Evolutionary conservation across 1,139 yeast species (phyloP).

Genomic region (Pneumocystis murina): DNA sequence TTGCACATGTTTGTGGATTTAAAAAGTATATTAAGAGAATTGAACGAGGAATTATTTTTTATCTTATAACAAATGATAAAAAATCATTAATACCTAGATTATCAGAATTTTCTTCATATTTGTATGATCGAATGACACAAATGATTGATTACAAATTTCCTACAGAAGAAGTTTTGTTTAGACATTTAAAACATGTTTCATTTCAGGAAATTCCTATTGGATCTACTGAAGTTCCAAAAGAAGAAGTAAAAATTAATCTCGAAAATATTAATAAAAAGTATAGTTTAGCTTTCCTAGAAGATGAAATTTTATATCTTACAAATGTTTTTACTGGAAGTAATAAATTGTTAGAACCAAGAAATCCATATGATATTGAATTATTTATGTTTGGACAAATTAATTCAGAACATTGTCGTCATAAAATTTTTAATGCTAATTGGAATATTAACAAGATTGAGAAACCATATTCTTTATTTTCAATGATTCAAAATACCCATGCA

Average conservation of each 20-base stretch:
- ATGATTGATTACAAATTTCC: slow-evolving; percentile 40
- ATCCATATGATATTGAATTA: slow-evolving; percentile 94
- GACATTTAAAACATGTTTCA: slow-evolving; percentile 72
- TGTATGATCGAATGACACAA: slow-evolving; percentile 95
- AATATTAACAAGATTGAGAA: slow-evolving; percentile 72
- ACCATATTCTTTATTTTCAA: slow-evolving; percentile 65
- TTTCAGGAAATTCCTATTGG: slow-evolving; percentile 53
- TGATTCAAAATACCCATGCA: slow-evolving; percentile 91
- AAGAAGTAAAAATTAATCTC: slow-evolving; percentile 38
- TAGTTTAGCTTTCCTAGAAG: slow-evolving; percentile 84
- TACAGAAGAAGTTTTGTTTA: slow-evolving; percentile 52
- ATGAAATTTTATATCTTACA: slow-evolving; percentile 79
- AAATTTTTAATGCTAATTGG: slow-evolving; percentile 98
- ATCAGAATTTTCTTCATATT: slow-evolving; percentile 28
- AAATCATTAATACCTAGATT: slow-evolving; percentile 53
- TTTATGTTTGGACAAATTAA: slow-evolving; percentile 99
- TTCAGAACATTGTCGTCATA: slow-evolving; percentile 98
- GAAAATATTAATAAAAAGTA: slow-evolving; percentile 59
- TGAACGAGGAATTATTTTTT: slow-evolving; percentile 74
- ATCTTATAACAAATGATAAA: slow-evolving; percentile 36
- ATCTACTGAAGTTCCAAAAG: slow-evolving; percentile 15
- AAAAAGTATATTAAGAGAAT: slow-evolving; percentile 56
- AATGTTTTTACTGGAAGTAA: slow-evolving; percentile 44
- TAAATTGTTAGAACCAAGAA: slow-evolving; percentile 47
- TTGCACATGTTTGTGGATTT: slow-evolving; percentile 77